Percentiles rank a stretch among this genome's conserved stretches.
Conservation (phyloP, 2,329 filamentous ascomycete genomes). For the Ceratocystis harringtonii region DNA sequence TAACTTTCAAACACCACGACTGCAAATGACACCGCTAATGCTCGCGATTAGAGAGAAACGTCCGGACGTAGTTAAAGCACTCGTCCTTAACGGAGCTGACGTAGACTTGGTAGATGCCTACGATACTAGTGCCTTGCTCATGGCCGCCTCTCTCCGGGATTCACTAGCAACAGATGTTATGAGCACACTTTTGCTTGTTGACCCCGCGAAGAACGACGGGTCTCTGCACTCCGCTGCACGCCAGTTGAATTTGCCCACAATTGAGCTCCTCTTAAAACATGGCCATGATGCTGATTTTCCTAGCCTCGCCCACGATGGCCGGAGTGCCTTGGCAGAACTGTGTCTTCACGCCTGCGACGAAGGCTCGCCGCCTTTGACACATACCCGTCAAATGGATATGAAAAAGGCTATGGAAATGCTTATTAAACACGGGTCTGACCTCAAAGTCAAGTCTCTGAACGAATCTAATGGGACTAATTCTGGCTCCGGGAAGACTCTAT, state of each 20-base stretch:
- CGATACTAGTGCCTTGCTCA: conserved; percentile 44
- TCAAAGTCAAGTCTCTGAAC: conserved; percentile 38
- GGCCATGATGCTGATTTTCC: conserved; percentile 52
- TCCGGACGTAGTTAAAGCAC: conserved; percentile 40
- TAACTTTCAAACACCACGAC: conserved; percentile 30
- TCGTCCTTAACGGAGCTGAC: conserved; percentile 45
- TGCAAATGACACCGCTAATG: conserved; percentile 41
- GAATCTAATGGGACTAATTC: neutral
- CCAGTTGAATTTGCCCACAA: conserved; percentile 40
- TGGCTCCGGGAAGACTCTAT: conserved; percentile 32
- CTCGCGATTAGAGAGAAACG: conserved; percentile 41
- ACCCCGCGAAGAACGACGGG: conserved; percentile 46
- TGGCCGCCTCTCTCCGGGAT: conserved; percentile 42
- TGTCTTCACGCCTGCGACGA: conserved; percentile 39
- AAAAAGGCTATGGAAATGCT: conserved; percentile 42
- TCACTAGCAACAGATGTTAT: conserved; percentile 39
- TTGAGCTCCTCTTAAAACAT: conserved; percentile 41
- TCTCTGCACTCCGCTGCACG: conserved; percentile 51
- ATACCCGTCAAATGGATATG: conserved; percentile 37
- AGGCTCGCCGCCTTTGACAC: conserved; percentile 29
- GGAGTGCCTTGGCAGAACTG: conserved; percentile 48
- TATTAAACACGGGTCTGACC: conserved; percentile 41
- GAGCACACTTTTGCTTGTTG: conserved; percentile 38
- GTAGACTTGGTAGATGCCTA: conserved; percentile 41
- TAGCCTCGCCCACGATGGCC: conserved; percentile 44